phyloP scores from a whole-genome alignment of 2,329 filamentous ascomycete species.

The Triangularia verruculosa region DNA sequence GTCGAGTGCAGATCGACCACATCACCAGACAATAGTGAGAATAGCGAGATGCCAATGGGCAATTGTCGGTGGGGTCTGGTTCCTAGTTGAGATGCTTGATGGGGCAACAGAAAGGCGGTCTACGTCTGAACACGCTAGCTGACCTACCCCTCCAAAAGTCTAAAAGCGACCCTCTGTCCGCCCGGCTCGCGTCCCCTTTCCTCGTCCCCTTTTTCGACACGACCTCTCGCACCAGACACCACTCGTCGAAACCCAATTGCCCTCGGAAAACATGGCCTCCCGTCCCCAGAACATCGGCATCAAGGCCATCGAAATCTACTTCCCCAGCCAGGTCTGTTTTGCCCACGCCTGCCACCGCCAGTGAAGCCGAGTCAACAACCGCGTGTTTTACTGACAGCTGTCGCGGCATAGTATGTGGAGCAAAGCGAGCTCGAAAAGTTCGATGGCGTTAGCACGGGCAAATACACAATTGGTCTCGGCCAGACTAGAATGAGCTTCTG shows the following conservation, averaged over 20 bases:
- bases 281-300: slow-evolving; percentile 87
- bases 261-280: slow-evolving; percentile 25
- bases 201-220: slow-evolving; percentile 6
- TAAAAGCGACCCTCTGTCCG: slow-evolving; percentile 15
- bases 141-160: slow-evolving; percentile 22
- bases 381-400: slow-evolving; percentile 22
- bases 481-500: slow-evolving; percentile 93
- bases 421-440: slow-evolving; percentile 62
- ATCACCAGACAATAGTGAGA: background rate
- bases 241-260: slow-evolving; percentile 20
- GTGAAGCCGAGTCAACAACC: background rate
- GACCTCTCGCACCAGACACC: background rate
- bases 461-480: slow-evolving; percentile 88
- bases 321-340: slow-evolving; percentile 72
- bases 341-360: too few relatives aligned
- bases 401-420: slow-evolving; percentile 67
- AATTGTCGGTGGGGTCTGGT: slow-evolving; percentile 17
- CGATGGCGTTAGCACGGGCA: slow-evolving; percentile 76
- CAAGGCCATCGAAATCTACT: slow-evolving; percentile 89
- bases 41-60: slow-evolving; percentile 5
- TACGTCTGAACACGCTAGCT: slow-evolving; percentile 18
- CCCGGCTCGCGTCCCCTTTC: slow-evolving; percentile 8
- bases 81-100: background rate
- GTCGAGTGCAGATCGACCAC: background rate
- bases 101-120: slow-evolving; percentile 14